phyloP scores from a whole-genome alignment of 805 yeast genomes.

The Barnettozyma pratensis region DNA sequence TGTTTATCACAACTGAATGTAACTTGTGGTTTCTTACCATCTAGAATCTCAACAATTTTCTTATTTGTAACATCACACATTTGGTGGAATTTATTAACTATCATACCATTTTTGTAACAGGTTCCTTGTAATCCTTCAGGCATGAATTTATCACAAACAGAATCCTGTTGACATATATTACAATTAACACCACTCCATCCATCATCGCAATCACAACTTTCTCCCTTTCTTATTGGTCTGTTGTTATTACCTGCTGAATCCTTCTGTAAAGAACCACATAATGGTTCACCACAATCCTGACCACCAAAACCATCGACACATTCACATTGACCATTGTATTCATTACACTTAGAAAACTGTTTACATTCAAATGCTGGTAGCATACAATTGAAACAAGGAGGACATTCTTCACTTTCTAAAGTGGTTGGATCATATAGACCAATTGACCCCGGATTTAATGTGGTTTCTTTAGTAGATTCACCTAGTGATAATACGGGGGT shows the following conservation, averaged over 20 bases:
- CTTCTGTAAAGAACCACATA: conserved; percentile 75
- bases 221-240: conserved; percentile 56
- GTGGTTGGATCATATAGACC: conserved; percentile 10
- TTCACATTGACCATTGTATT: conserved; percentile 85
- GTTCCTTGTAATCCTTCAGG: conserved; percentile 85
- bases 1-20: conserved; percentile 83
- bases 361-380: conserved; percentile 85
- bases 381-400: conserved; percentile 94
- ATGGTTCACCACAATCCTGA: conserved; percentile 81
- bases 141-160: conserved; percentile 79
- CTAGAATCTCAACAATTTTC: conserved; percentile 74
- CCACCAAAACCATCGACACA: conserved; percentile 95
- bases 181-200: conserved; percentile 98
- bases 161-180: conserved; percentile 71
- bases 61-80: conserved; percentile 92
- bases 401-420: conserved; percentile 42
- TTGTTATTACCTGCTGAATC: conserved; percentile 36
- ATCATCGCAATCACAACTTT: conserved; percentile 61
- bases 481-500: not conserved
- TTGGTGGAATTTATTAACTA: conserved; percentile 77
- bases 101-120: conserved; percentile 80
- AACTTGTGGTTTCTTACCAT: conserved; percentile 83
- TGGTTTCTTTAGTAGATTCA: not conserved
- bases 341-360: conserved; percentile 86
- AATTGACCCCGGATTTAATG: not conserved